These are phyloP conservation scores for Limonium bicolor DNA, from an alignment of 148 eudicot species.

Conservation along the genomic window DNA sequence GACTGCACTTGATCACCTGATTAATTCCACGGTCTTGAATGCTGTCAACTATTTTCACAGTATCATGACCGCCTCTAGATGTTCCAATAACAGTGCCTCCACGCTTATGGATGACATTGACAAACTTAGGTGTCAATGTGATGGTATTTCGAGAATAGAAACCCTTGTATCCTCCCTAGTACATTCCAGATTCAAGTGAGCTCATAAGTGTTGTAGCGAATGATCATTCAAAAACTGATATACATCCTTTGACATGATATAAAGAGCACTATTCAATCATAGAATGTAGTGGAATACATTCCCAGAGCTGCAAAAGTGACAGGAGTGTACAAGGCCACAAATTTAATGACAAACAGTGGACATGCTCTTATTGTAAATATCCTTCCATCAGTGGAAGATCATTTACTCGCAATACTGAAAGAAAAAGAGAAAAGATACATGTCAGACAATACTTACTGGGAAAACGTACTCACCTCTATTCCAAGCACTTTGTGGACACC, in stretches of 20 bases:
- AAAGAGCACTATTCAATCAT: too few species aligned
- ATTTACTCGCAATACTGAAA: not conserved
- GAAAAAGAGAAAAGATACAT: not conserved
- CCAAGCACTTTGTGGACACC: slow-evolving; percentile 67
- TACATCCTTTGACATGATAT: too few species aligned
- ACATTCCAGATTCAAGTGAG: too few species aligned
- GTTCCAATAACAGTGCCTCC: slow-evolving; percentile 86
- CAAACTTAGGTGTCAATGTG: slow-evolving; percentile 52
- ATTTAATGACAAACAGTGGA: not conserved
- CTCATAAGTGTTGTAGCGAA: too few species aligned
- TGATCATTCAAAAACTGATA: too few species aligned
- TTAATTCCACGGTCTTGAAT: slow-evolving; percentile 92
- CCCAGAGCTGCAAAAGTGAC: too few species aligned
- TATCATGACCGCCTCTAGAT: slow-evolving; percentile 93
- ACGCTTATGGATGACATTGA: slow-evolving; percentile 85
- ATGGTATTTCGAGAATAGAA: slow-evolving; percentile 75
- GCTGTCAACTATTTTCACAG: slow-evolving; percentile 78
- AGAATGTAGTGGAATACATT: too few species aligned
- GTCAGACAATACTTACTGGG: too few species aligned
- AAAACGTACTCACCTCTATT: slow-evolving; percentile 46
- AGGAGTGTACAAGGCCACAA: too few species aligned
- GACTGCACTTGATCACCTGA: slow-evolving; percentile 24
- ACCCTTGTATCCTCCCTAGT: slow-evolving; percentile 84
- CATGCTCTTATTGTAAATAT: too few species aligned
- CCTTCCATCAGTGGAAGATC: not conserved